Conservation (phyloP, 441 rosid species). For the Biscutella laevigata region DNA sequence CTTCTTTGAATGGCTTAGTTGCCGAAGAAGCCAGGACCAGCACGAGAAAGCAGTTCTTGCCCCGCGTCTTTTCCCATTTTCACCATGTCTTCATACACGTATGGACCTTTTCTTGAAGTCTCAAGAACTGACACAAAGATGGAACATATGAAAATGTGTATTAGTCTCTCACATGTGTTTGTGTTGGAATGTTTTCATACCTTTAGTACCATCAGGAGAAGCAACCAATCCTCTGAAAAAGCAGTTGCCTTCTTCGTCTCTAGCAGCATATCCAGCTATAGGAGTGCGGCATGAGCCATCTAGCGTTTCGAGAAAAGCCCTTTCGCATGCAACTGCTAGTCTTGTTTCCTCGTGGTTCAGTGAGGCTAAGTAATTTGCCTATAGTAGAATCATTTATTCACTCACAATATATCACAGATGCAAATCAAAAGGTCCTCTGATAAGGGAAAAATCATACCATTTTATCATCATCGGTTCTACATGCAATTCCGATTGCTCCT, state of each 20-base stretch:
- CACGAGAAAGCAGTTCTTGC: slow-evolving; percentile 64
- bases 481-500: slow-evolving; percentile 96
- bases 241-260: slow-evolving; percentile 66
- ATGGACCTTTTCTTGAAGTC: slow-evolving; percentile 74
- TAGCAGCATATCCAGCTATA: slow-evolving; percentile 83
- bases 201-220: slow-evolving; percentile 80
- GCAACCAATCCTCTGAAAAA: slow-evolving; percentile 85
- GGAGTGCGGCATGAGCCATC: slow-evolving; percentile 97
- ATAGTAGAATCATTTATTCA: neutral
- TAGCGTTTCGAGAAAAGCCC: slow-evolving; percentile 70
- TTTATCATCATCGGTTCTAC: slow-evolving; percentile 67
- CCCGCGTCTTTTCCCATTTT: slow-evolving; percentile 88
- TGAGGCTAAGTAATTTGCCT: slow-evolving; percentile 73
- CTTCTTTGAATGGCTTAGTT: slow-evolving; percentile 10
- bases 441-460: slow-evolving; percentile 41
- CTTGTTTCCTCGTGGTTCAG: slow-evolving; percentile 92
- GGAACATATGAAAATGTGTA: slow-evolving; percentile 6
- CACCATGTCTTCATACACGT: slow-evolving; percentile 66
- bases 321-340: slow-evolving; percentile 78
- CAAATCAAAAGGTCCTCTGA: neutral
- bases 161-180: neutral
- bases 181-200: slow-evolving; percentile 29
- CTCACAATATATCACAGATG: neutral
- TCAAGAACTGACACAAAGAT: slow-evolving; percentile 59
- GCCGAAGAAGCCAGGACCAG: slow-evolving; percentile 76